A percentile compares a stretch with the other conserved stretches of the same genome.
Evolutionary conservation across 305 asterid species (phyloP).

Genomic region (Withania somnifera): DNA sequence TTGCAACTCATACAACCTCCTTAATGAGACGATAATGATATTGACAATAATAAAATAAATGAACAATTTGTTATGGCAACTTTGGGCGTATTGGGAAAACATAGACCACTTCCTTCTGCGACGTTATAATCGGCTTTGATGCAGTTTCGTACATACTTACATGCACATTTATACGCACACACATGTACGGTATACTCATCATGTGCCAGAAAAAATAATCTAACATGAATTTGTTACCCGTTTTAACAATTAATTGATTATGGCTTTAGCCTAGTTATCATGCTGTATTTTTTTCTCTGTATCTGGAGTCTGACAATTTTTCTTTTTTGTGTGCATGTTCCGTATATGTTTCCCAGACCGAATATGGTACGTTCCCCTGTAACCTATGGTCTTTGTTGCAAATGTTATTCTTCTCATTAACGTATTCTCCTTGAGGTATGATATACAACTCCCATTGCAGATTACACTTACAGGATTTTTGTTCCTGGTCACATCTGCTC

Average conservation of each 20-base stretch:
- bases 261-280: not conserved
- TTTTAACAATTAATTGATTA: not conserved
- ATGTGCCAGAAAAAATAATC: not conserved
- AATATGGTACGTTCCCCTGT: slow-evolving; percentile 46
- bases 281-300: not conserved
- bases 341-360: slow-evolving; percentile 48
- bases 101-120: not conserved
- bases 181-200: not conserved
- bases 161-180: not conserved
- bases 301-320: slow-evolving; percentile 9
- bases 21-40: not conserved
- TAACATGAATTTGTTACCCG: not conserved
- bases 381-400: slow-evolving; percentile 6
- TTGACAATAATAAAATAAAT: not conserved
- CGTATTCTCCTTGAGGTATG: slow-evolving; percentile 7
- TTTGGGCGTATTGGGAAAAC: not conserved
- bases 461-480: slow-evolving; percentile 78
- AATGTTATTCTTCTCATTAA: not conserved
- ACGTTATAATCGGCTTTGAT: not conserved
- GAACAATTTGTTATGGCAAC: not conserved
- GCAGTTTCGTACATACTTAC: not conserved
- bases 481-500: slow-evolving; percentile 67
- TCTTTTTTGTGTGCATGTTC: slow-evolving; percentile 22
- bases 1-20: not conserved
- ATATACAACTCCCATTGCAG: slow-evolving; percentile 27